Evolutionary conservation across 2,329 filamentous ascomycete species (phyloP), one percentile per base, ranked within the genome.

Genomic region (Fusarium odoratissimum): DNA sequence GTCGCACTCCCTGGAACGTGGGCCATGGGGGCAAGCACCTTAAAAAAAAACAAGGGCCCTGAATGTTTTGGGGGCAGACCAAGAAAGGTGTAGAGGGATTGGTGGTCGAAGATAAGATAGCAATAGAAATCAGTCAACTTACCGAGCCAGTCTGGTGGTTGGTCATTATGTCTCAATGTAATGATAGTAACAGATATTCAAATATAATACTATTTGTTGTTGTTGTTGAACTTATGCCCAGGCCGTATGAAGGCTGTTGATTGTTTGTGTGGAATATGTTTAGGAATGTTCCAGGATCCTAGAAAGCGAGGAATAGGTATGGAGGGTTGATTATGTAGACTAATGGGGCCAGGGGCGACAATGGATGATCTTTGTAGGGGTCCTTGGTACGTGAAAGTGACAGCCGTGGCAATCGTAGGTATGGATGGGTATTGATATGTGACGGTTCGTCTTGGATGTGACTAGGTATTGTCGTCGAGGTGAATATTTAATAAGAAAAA

Each of bases 1-100:
- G 79, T 80, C 78, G 79, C 73, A 76, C 75, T 73, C 73, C 71
- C 67, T 72, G 63, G 64, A 49, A 74, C 51, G 41, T 44, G 54
- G 40, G 30, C 51, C 64, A 66, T 69, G 69, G 67, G 52, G 55
- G 55, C 41, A 58, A 58, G 55, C 41, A 35, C 41, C 55, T 58
- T 58, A 37, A 49, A 58, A 31, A 45, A 54, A 48, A 56, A 17
- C 23, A 37, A 37, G 55, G 55, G 31, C 41, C 55, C 40, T 57
- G 17, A 28, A 41, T 62, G 67, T 48, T 57, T 48, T 35, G 40
- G 54, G 49, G 49, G 23, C 19, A 40, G 23, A 28, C 49, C 31
- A 17, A 40, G 23, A 54, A 54, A 40, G 17, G 33, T 38, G 30
- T 38, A 52, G 35, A 28, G 23, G 23, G 25, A 13, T 49, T 56